These are phyloP conservation scores for Trichoderma sp. DNA, from an alignment of 2,329 filamentous ascomycete genomes.

Conservation along the genomic window DNA sequence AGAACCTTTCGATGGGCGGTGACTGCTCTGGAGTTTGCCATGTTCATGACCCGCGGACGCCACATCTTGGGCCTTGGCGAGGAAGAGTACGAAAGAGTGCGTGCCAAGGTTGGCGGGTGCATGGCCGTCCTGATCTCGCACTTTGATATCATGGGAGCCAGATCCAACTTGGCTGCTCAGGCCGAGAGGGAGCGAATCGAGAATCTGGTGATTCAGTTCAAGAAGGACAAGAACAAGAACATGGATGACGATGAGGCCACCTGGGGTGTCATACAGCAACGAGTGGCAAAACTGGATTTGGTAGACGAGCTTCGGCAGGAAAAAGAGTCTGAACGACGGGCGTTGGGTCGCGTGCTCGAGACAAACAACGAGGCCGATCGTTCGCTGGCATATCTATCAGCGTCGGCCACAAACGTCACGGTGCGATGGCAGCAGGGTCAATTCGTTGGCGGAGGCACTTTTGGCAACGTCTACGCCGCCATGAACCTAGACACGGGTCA, in stretches of 20 bases:
- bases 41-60: conserved; percentile 93
- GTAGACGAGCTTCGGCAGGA: conserved; percentile 80
- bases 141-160: conserved; percentile 98
- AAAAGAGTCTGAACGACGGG: conserved; percentile 82
- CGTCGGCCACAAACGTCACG: conserved; percentile 91
- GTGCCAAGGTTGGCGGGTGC: conserved; percentile 90
- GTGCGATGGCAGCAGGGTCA: conserved; percentile 99
- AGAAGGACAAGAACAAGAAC: conserved; percentile 74
- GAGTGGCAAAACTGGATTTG: conserved; percentile 70
- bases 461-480: conserved; percentile 95
- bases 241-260: conserved; percentile 85
- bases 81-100: conserved; percentile 79
- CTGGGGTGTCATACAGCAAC: conserved; percentile 72
- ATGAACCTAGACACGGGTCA: conserved; percentile 97
- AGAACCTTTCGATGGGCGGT: conserved; percentile 99
- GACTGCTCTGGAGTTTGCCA: conserved; percentile 90
- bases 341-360: conserved; percentile 87
- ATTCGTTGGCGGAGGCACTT: conserved; percentile 94
- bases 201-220: conserved; percentile 73
- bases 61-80: conserved; percentile 92
- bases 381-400: conserved; percentile 89
- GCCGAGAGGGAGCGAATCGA: conserved; percentile 90
- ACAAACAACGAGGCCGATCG: conserved; percentile 95
- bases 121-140: conserved; percentile 98
- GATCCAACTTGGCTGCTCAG: conserved; percentile 89